Evolutionary conservation across 306 rosid species (phyloP), one percentile per base, ranked within the genome.

Genomic region (Chamaecrista fasciculata): DNA sequence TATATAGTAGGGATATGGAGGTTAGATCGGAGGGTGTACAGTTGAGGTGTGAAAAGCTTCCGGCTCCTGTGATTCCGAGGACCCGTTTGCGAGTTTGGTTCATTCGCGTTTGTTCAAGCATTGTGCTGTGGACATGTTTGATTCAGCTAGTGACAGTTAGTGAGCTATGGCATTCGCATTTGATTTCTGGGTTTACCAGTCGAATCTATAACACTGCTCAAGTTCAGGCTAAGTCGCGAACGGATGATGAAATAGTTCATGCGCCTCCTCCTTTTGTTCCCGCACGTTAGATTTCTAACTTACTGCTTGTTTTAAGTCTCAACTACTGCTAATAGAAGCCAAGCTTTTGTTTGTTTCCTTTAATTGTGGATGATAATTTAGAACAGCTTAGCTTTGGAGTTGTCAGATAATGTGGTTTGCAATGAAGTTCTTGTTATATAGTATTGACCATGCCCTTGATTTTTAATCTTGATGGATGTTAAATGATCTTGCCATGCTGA

Each of bases 121-220:
- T 94, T 89, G 86, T 91, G 71, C 74, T 94, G 0, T 94, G 97
- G 99, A 90, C 96, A 42, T 94, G 97, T 74, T 29, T 94, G 80
- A 86, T 91, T 78, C 99, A 91, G 86, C 80, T 94, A 11, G 85
- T 91, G 19, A 89, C 97, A 24, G 84, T 94, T 33, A 91, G 88
- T 67, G 91, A 82, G 83, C 80, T 94, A 23, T 91, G 99, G 99
- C 82, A 73, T 73, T 87, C 96, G 0, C 88, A 76, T 71, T 81
- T 94, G 70, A 43, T 90, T 71, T 72, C 85, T 64, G 92, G 87
- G 42, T 74, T 91, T 29, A 78, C 89, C 11, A 73, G 46, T 81
- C 87, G 92, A 62, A 82, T 88, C 21, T 82, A 90, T 36, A 81
- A 79, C 56, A 67, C 70, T 58, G 29, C 73, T 69, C 87, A 86